Evolutionary conservation across 2,329 filamentous ascomycete species (phyloP), one percentile per base, ranked within the genome.

Genomic region (Phialocephala sp.): DNA sequence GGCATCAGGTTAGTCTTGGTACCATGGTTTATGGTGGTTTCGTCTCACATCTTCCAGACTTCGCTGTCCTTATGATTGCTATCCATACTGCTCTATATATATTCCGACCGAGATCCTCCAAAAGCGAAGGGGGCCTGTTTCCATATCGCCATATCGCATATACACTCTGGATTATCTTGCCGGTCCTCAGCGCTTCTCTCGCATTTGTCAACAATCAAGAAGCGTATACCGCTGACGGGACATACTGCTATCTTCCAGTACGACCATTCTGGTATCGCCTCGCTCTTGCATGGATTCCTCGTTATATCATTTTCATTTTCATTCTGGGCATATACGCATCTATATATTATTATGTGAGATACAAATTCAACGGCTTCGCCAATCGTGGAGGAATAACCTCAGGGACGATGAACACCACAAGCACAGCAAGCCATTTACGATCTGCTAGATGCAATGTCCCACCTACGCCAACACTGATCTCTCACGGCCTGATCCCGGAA

Each of bases 11-110:
- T 69, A 65, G 79, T 64, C 15, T n/a, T 15, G 22, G 20, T 54
- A 50, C 45, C n/a, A n/a, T 50, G 9, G 43, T 39, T 36, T 18
- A 32, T 45, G 27, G 14, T 20, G 5, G 27, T 41, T 11, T 36
- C 20, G 35, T 22, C 36, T 32, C 14, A 22, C 61, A 22, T 39
- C 32, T 22, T 43, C 68, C 68, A 80, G 91, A 94, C 73, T 82
- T 90, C 63, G 86, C 90, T 11, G 87, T 92, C 18, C 81, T 93
- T 15, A 82, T 92, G 64, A 92, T 94, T 72, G 89, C 91, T 20
- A 74, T 92, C 9, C 91, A 94, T 74, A 90, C 89, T 59, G 87
- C 86, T 2, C 78, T 93, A 12, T 91, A 90, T 76, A 89, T 94
- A 60, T 88, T 93, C 70, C 83, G 84, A 24, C 86, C 87, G 0